phyloP scores from a whole-genome alignment of 805 yeast genomes.

The Nakazawaea sp. region DNA sequence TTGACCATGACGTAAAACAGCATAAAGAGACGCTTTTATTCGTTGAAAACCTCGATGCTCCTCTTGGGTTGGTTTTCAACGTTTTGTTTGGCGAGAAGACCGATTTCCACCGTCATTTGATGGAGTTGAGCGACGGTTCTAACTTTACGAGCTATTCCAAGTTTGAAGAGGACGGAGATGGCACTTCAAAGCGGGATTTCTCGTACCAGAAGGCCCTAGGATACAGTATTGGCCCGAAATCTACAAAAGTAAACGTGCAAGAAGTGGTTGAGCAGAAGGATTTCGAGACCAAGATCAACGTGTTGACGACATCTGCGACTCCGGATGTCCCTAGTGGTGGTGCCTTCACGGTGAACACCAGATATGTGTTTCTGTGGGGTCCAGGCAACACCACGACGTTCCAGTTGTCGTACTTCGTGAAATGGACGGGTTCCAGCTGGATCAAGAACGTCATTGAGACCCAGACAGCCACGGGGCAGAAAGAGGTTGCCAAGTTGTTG shows the following conservation, averaged over 20 bases:
- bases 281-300: constrained; percentile 45
- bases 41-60: constrained; percentile 51
- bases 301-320: constrained; percentile 60
- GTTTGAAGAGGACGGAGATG: constrained; percentile 27
- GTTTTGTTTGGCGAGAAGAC: constrained; percentile 62
- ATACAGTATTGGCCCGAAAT: constrained; percentile 87
- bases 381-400: constrained; percentile 52
- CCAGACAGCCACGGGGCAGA: constrained; percentile 77
- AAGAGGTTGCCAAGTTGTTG: constrained; percentile 44
- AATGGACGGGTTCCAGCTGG: constrained; percentile 94
- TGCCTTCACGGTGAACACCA: constrained; percentile 68
- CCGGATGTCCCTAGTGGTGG: constrained; percentile 96
- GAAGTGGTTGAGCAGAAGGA: constrained; percentile 58
- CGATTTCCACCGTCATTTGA: constrained; percentile 27
- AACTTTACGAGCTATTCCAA: constrained; percentile 32
- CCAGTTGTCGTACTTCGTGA: constrained; percentile 62
- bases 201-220: constrained; percentile 69
- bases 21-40: constrained; percentile 44
- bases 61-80: constrained; percentile 70
- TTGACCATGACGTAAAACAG: constrained; percentile 34
- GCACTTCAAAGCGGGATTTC: constrained; percentile 40
- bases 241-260: constrained; percentile 57
- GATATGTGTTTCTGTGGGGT: constrained; percentile 73
- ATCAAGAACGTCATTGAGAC: constrained; percentile 83
- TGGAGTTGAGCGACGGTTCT: constrained; percentile 39